Conservation (phyloP, 1,139 yeast genomes). For the Sugiyamaella japonica region DNA sequence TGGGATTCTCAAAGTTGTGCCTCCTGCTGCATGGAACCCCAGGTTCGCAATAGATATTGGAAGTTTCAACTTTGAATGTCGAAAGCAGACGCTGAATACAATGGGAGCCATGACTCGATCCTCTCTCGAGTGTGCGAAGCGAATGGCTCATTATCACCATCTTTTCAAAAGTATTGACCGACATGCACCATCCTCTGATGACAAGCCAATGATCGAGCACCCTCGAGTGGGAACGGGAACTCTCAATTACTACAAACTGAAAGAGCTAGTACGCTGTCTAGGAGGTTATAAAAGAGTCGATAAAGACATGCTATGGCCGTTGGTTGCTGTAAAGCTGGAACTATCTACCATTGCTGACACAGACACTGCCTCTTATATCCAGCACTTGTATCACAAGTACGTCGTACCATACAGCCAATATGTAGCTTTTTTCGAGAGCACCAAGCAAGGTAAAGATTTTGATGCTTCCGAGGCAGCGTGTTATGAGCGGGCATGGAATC, state of each 20-base stretch:
- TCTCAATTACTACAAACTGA: conserved; percentile 37
- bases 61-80: conserved; percentile 51
- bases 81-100: conserved; percentile 52
- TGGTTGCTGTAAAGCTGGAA: conserved; percentile 27
- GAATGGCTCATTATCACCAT: conserved; percentile 39
- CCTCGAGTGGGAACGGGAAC: conserved; percentile 36
- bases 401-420: conserved; percentile 39
- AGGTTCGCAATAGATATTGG: conserved; percentile 52
- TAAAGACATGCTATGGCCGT: conserved; percentile 32
- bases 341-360: conserved; percentile 23
- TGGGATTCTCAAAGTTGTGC: conserved; percentile 76
- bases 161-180: conserved; percentile 22
- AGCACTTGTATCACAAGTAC: conserved; percentile 27
- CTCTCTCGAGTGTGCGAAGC: conserved; percentile 40
- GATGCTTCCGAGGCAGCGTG: background rate
- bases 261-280: conserved; percentile 31
- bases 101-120: conserved; percentile 45
- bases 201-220: conserved; percentile 27
- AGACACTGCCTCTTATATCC: conserved; percentile 19
- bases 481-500: background rate
- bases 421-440: conserved; percentile 21
- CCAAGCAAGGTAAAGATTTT: conserved; percentile 21
- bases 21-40: conserved; percentile 49
- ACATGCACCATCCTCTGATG: background rate
- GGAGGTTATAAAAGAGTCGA: conserved; percentile 37